phyloP scores from a whole-genome alignment of 805 yeast species.

The Candida taoyuanica region DNA sequence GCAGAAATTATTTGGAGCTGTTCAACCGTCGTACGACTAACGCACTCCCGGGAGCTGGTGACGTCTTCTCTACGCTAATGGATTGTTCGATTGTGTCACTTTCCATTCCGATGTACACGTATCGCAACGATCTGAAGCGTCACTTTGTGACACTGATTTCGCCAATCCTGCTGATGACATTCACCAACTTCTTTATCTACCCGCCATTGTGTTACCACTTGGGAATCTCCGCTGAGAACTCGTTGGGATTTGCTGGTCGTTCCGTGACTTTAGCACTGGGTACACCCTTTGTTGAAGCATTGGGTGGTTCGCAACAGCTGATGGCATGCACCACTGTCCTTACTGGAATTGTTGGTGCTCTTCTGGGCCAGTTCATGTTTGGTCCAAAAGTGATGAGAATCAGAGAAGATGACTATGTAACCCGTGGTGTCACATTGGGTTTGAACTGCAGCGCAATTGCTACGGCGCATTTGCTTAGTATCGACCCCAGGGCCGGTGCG shows the following conservation, averaged over 20 bases:
- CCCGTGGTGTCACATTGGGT: constrained; percentile 73
- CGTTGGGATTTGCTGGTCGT: constrained; percentile 75
- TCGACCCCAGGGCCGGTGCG: constrained; percentile 78
- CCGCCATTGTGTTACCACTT: constrained; percentile 64
- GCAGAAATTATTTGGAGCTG: constrained; percentile 56
- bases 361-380: constrained; percentile 51
- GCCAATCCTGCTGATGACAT: constrained; percentile 52
- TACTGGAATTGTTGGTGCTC: constrained; percentile 71
- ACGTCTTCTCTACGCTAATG: constrained; percentile 63
- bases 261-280: constrained; percentile 79
- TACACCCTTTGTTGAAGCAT: constrained; percentile 61
- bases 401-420: constrained; percentile 60
- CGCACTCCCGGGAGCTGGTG: constrained; percentile 78
- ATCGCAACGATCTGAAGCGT: constrained; percentile 54
- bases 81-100: constrained; percentile 74
- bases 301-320: constrained; percentile 64
- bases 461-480: constrained; percentile 64
- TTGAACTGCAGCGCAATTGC: constrained; percentile 80
- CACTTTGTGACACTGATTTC: constrained; percentile 57
- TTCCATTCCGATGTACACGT: constrained; percentile 73
- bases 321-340: constrained; percentile 78
- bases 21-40: constrained; percentile 35
- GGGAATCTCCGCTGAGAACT: constrained; percentile 54
- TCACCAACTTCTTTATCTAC: constrained; percentile 58
- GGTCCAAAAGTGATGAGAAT: constrained; percentile 39